These are phyloP conservation scores for Oenanthe sinensis DNA, from an alignment of 129 eudicot genomes.

Conservation along the genomic window DNA sequence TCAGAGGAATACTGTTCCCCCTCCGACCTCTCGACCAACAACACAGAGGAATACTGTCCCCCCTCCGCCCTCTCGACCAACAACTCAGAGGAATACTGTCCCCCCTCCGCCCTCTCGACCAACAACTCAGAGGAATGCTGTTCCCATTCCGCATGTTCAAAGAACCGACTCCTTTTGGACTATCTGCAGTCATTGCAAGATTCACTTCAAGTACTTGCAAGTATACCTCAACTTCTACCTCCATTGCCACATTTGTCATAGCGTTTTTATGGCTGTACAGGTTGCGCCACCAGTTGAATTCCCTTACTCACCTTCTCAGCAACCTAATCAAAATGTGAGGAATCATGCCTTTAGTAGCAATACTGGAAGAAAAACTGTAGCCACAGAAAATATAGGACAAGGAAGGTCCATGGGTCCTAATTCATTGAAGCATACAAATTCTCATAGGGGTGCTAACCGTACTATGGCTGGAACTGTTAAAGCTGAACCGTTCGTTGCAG, in stretches of 20 bases:
- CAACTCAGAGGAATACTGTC: constrained; percentile 17
- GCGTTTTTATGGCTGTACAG: constrained; percentile 59
- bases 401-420: constrained; percentile 14
- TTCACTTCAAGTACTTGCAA: constrained; percentile 77
- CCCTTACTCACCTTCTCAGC: constrained; percentile 23
- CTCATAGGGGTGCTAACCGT: constrained; percentile 22
- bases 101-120: constrained; percentile 20
- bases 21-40: no score
- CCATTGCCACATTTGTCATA: constrained; percentile 58
- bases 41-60: no score
- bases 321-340: constrained; percentile 24
- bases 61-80: no score
- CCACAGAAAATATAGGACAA: constrained; percentile 19
- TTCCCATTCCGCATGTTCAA: constrained; percentile 22
- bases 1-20: no score
- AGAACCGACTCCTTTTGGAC: constrained; percentile 84
- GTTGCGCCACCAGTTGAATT: constrained; percentile 58
- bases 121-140: constrained; percentile 20
- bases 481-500: constrained; percentile 42
- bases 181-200: constrained; percentile 64
- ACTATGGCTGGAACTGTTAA: constrained; percentile 11
- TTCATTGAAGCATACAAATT: constrained; percentile 16
- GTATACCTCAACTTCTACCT: constrained; percentile 54
- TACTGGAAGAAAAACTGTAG: constrained; percentile 21
- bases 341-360: constrained; percentile 16